phyloP scores from a whole-genome alignment of 2,329 filamentous ascomycete genomes.

The Talaromyces sp. region DNA sequence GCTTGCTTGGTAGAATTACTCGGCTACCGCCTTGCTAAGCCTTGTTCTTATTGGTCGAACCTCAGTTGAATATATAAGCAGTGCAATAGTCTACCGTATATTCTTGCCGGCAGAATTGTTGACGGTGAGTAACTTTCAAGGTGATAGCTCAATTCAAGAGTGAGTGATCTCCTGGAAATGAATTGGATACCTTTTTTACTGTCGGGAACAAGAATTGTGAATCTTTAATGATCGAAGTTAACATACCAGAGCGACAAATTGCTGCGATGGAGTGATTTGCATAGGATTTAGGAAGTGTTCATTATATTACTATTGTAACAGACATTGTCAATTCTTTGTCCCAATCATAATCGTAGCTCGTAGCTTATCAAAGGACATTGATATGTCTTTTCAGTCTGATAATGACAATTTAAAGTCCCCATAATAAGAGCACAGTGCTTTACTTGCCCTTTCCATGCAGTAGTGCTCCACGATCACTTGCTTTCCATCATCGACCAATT shows the following conservation, averaged over 20 bases:
- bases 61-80: neutral
- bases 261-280: neutral
- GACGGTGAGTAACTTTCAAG: conserved; percentile 1
- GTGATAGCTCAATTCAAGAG: no score
- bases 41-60: neutral
- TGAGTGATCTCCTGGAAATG: neutral
- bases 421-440: conserved; percentile 62
- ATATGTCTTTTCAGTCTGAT: neutral
- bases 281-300: no score
- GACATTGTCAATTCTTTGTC: neutral
- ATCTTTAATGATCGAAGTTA: neutral
- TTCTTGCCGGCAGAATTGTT: neutral
- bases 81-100: neutral
- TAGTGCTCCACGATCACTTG: conserved; percentile 81
- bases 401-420: conserved; percentile 47
- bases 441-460: conserved; percentile 84
- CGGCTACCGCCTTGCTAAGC: neutral
- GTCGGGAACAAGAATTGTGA: neutral
- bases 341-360: neutral
- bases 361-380: neutral
- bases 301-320: neutral
- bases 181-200: neutral
- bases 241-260: neutral
- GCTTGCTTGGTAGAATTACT: neutral
- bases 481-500: conserved; percentile 42